Evolutionary conservation across 352 stramenopile species (phyloP), one percentile per base, ranked within the genome.

Genomic region (Aphanomyces stellatus): DNA sequence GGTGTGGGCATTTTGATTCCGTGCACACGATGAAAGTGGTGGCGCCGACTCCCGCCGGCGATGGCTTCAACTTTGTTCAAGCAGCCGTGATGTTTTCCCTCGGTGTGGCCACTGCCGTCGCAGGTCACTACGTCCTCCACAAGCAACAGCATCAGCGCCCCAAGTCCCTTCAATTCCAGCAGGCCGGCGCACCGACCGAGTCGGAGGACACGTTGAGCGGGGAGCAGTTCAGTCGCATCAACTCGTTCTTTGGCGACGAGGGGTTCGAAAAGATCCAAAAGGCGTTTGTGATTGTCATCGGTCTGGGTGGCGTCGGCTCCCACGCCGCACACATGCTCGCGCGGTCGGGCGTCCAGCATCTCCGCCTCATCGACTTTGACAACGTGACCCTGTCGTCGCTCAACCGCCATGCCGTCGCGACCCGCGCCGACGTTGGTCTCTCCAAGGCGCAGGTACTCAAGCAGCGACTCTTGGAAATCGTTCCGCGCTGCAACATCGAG

Each of bases 351-450:
- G 94, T 99, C 2, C 77, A 87, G 46, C 85, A 90, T 46, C 70
- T 99, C 51, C 84, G 96, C n/a, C 78, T 99, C 31, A 90, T 99
- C 27, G 97, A 99, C 81, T 99, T 99, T 88, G 97, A 99, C 76
- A 98, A 99, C 73, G 96, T 99, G 13, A 99, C 97, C 31, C 77
- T 99, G 51, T 99, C 95, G 49, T 99, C 93, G 53, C 81, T 99
- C 37, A 99, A 99, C 85, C 92, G 97, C 63, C 97, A 99, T 79
- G 96, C 97, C 0, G 92, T 98, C 63, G 97, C 96, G 22, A 98
- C 91, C 17, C 85, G 98, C 35, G 79, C 80, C 15, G 96, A 99
- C 75, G 97, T 99, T 19, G 97, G 97, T 22, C 88, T 85, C 24
- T 82, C 96, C 31, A 99, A 99, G 77, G 82, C 87, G 49, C 77